Base-by-base conservation (phyloP, 805 yeast genomes). In the Nakazawaea populi region DNA sequence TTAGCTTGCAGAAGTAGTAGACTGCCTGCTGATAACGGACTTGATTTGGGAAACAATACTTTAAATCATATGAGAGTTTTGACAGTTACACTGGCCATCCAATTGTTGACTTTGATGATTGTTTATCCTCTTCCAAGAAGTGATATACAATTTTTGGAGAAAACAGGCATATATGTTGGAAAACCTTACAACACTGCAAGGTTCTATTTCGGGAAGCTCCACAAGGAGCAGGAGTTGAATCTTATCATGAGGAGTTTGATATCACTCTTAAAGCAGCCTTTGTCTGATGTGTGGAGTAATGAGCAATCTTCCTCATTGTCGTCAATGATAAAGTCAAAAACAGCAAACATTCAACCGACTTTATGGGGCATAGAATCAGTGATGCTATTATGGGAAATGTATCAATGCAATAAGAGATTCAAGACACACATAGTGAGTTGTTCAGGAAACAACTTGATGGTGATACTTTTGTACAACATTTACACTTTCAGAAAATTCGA, bases 381-480 rank as follows among this genome's bases (percentile, higher is more conserved):
- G 5, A 74, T 85, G 61, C 61, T 91, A 7, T 56, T 87, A 12
- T 88, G 96, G 87, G 96, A 87, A 58, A 67, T 89, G 42, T 67
- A 80, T 35, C 92, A 88, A 60, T 83, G 89, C 57, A 92, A 92
- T 66, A 72, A 72, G 52, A 66, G 65, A 46, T 83, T 85, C 58
- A 74, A 74, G 52, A 59, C 61, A 14, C 68, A 72, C 47, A 66
- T 81, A 32, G 65, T 74, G 2, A 71, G 73, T 11, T 70, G 73
- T 43, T 72, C 73, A 54, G 76, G 82, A 2, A 70, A 75, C 32
- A 85, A 84, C 56, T 63, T 87, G 40, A 63, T 79, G 42, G 68
- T 86, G 0, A 65, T 76, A 2, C 64, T 87, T 18, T 59, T 83
- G 6, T 87, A 77, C 63, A 79, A 86, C 62, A 70, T 88, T 46